These are phyloP conservation scores for Simplicillium aogashimaense DNA, from an alignment of 2,329 filamentous ascomycete genomes.

Conservation along the genomic window DNA sequence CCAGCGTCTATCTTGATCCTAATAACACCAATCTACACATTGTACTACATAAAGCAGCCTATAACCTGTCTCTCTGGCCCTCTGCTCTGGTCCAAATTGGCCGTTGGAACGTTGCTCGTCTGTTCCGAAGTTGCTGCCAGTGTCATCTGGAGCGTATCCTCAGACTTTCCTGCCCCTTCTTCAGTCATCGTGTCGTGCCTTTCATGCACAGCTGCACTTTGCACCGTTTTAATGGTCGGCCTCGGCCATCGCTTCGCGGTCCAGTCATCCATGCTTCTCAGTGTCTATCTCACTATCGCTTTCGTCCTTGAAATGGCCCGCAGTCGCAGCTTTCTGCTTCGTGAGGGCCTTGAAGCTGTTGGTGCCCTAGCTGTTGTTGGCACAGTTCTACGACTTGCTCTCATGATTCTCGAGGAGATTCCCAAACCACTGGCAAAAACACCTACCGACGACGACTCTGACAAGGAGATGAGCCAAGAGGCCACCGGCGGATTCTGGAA, in stretches of 20 bases:
- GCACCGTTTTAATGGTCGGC: no score
- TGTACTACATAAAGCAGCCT: no score
- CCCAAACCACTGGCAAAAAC: neutral
- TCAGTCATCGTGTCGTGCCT: neutral
- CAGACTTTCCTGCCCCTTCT: no score
- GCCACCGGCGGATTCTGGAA: neutral
- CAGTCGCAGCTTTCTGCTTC: slow-evolving; percentile 1
- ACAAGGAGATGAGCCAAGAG: neutral
- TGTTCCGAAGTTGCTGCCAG: no score
- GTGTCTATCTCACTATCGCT: neutral
- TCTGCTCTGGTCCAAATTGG: no score
- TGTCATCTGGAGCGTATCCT: no score
- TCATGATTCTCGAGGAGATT: neutral
- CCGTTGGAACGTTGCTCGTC: no score
- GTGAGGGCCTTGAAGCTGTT: neutral
- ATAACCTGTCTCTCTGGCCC: no score
- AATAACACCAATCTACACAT: no score
- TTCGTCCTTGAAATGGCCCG: neutral
- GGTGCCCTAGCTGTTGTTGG: neutral
- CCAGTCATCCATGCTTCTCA: neutral
- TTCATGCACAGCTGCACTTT: neutral
- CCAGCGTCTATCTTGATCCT: no score
- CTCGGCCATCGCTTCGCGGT: neutral
- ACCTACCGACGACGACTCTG: neutral
- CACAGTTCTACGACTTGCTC: neutral